Evolutionary conservation across 192 early-diverging fungal genomes (phyloP).

Genomic region (Chytriomyces sp.): DNA sequence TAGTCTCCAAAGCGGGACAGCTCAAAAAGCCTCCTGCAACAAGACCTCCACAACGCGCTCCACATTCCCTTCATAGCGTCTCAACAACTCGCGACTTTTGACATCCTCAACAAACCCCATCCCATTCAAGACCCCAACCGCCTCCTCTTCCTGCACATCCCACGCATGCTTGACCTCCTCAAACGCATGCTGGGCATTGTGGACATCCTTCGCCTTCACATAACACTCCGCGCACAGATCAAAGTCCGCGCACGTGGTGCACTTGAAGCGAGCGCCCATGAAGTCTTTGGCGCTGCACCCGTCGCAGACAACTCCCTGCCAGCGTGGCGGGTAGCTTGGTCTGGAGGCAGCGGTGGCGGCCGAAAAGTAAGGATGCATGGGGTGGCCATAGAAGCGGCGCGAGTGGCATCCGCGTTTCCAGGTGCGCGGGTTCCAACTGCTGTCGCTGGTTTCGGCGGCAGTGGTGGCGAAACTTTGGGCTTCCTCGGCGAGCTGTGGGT

Average conservation of each 20-base stretch:
- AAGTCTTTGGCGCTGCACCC: constrained; percentile 25
- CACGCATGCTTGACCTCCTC: constrained; percentile 12
- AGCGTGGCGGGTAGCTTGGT: constrained; percentile 13
- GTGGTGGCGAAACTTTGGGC: constrained; percentile 7
- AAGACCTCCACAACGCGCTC: constrained; percentile 41
- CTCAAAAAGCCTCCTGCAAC: constrained; percentile 21
- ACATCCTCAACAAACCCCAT: constrained; percentile 29
- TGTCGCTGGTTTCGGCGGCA: not conserved
- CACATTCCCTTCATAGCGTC: constrained; percentile 31
- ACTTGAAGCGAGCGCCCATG: constrained; percentile 26
- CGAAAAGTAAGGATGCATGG: no score
- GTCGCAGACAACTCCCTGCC: constrained; percentile 32
- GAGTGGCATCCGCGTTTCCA: not conserved
- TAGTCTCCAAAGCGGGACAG: no score
- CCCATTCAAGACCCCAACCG: not conserved
- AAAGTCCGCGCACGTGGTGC: constrained; percentile 30
- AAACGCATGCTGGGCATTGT: constrained; percentile 30
- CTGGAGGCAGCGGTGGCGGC: not conserved
- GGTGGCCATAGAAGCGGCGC: not conserved
- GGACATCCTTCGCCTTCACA: constrained; percentile 2
- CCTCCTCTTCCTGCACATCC: constrained; percentile 9
- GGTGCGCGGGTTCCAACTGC: not conserved
- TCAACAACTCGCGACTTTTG: constrained; percentile 24
- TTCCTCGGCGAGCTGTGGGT: constrained; percentile 20
- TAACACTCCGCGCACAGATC: constrained; percentile 31